Evolutionary conservation across 257 asterid species (phyloP).

Genomic region (Solanum bulbocastanum): DNA sequence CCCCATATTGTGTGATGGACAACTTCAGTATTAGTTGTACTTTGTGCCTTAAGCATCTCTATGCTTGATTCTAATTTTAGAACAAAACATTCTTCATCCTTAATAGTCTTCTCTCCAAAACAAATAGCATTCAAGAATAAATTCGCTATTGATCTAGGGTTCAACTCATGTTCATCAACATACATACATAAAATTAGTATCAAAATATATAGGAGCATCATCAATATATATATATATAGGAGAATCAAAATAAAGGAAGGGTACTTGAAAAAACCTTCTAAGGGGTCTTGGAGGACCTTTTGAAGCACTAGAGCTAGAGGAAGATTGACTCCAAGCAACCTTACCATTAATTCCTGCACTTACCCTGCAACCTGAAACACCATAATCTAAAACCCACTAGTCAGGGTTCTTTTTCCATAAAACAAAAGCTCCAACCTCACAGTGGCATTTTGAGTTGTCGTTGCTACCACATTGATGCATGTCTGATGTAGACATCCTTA

Average conservation of each 20-base stretch:
- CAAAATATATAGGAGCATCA: no score
- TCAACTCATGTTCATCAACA: slow-evolving; percentile 46
- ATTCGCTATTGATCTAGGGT: slow-evolving; percentile 82
- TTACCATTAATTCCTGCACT: slow-evolving; percentile 83
- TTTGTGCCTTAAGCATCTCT: slow-evolving; percentile 52
- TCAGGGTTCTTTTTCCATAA: slow-evolving; percentile 90
- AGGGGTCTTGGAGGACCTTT: slow-evolving; percentile 82
- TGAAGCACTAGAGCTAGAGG: slow-evolving; percentile 34
- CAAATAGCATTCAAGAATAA: slow-evolving; percentile 65
- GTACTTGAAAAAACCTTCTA: slow-evolving; percentile 86
- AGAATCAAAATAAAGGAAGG: not conserved
- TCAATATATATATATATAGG: no score
- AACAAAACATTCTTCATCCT: slow-evolving; percentile 54
- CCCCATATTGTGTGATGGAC: slow-evolving; percentile 90
- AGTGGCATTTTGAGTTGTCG: not conserved
- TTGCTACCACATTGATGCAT: slow-evolving; percentile 10
- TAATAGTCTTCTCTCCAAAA: slow-evolving; percentile 55
- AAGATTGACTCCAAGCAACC: slow-evolving; percentile 73
- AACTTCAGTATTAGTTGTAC: slow-evolving; percentile 57
- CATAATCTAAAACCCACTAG: slow-evolving; percentile 75
- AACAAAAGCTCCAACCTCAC: slow-evolving; percentile 78
- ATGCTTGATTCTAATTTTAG: slow-evolving; percentile 50
- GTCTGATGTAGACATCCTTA: slow-evolving; percentile 49
- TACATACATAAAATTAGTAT: no score
- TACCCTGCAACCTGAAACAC: slow-evolving; percentile 59